Conservation (phyloP, 306 rosid genomes). For the Begonia loranthoides region DNA sequence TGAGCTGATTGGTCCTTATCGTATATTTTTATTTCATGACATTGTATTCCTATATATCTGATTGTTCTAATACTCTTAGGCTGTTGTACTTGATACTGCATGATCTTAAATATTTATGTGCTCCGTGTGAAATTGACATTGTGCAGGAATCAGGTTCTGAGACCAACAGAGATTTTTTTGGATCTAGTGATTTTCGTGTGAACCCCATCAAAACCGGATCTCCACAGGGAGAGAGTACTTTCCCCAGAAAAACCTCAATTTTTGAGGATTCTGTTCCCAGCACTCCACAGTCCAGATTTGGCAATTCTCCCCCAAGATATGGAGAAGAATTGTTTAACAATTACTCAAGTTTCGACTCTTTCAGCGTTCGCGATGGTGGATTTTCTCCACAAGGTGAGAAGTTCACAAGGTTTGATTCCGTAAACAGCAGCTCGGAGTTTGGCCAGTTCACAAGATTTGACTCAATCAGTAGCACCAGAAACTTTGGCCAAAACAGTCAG, state of each 20-base stretch:
- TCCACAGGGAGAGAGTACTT: conserved; percentile 33
- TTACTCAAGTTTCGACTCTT: conserved; percentile 62
- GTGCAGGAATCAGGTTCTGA: conserved; percentile 53
- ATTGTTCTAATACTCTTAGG: no score
- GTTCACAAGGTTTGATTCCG: conserved; percentile 10
- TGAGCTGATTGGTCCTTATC: no score
- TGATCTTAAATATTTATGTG: no score
- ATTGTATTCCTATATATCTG: no score
- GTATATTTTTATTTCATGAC: background rate
- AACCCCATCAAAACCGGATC: conserved; percentile 63
- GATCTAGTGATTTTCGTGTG: conserved; percentile 52
- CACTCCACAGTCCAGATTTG: conserved; percentile 75
- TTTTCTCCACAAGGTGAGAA: conserved; percentile 22
- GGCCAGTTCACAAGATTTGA: conserved; percentile 32
- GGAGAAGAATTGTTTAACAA: conserved; percentile 73
- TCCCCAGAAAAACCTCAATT: conserved; percentile 60
- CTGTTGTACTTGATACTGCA: no score
- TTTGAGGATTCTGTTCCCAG: conserved; percentile 92
- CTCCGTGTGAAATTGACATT: conserved; percentile 12
- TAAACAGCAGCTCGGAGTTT: conserved; percentile 28
- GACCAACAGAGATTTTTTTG: conserved; percentile 50
- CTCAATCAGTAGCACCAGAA: conserved; percentile 42
- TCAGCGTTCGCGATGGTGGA: conserved; percentile 36
- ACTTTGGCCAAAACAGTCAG: conserved; percentile 30
- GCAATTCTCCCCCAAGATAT: conserved; percentile 85